A percentile compares a stretch with the other conserved stretches of the same genome.
Evolutionary conservation across 192 early-diverging fungal species (phyloP).

Genomic region (Cladochytrium replicatum): DNA sequence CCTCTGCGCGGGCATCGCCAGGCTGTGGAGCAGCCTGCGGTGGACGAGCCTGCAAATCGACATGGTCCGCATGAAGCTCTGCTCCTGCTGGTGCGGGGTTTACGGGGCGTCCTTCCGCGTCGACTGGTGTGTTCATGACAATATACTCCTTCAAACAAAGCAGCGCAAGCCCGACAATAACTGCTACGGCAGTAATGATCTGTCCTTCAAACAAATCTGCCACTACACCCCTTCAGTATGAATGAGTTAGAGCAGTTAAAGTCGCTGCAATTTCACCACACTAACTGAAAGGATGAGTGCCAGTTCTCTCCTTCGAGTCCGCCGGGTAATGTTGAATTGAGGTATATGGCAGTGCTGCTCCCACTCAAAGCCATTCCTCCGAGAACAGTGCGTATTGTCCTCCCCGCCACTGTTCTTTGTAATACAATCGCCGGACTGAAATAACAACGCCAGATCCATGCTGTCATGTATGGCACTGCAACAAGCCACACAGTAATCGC

Average conservation of each 20-base stretch:
- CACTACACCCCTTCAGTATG: too few species aligned
- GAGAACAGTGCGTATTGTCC: too few species aligned
- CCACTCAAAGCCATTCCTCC: too few species aligned
- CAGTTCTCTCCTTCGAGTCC: too few species aligned
- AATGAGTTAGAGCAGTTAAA: too few species aligned
- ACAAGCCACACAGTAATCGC: constrained; percentile 73
- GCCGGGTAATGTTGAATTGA: too few species aligned
- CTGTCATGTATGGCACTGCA: constrained; percentile 66
- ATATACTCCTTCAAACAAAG: constrained; percentile 88
- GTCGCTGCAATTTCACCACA: too few species aligned
- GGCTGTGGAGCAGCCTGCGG: background rate
- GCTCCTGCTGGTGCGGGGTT: constrained; percentile 3
- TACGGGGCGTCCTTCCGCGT: constrained; percentile 25
- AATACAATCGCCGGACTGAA: constrained; percentile 36
- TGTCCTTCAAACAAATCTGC: constrained; percentile 70
- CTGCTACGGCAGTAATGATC: constrained; percentile 60
- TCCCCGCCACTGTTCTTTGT: background rate
- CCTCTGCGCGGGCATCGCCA: constrained; percentile 28
- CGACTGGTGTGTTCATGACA: constrained; percentile 49
- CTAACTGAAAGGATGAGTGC: too few species aligned
- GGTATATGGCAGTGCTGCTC: too few species aligned
- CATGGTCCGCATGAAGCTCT: background rate
- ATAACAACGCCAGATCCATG: constrained; percentile 77
- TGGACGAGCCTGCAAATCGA: background rate
- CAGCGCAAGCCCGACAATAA: constrained; percentile 71